Percentiles rank a stretch among this genome's conserved stretches.
Conservation (phyloP, 1,284 basidiomycete species). For the Entoloma clypeatum region DNA sequence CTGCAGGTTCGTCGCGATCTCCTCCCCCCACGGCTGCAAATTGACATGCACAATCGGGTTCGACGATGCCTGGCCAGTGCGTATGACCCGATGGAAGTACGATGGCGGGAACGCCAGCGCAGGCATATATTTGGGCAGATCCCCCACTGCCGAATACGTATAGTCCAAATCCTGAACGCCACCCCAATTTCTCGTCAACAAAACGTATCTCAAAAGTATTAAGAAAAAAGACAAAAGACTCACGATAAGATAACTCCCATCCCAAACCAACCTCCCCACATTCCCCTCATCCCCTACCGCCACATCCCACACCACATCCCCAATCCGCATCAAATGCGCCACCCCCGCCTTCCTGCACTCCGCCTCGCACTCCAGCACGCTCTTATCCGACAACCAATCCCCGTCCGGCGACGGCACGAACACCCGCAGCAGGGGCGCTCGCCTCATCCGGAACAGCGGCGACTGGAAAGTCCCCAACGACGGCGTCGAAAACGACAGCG, state of each 20-base stretch:
- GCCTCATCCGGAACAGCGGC: conserved; percentile 60
- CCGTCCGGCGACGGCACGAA: conserved; percentile 81
- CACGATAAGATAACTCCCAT: conserved; percentile 78
- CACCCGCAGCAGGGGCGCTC: conserved; percentile 70
- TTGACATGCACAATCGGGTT: conserved; percentile 75
- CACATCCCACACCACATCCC: conserved; percentile 80
- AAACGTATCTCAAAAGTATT: neutral
- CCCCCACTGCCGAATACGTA: conserved; percentile 67
- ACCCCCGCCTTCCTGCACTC: conserved; percentile 69
- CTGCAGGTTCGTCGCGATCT: conserved; percentile 69
- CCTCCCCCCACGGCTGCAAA: conserved; percentile 68
- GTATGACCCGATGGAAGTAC: conserved; percentile 79
- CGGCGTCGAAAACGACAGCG: conserved; percentile 3
- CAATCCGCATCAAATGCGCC: conserved; percentile 54
- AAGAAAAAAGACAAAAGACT: conserved; percentile 24
- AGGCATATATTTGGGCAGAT: conserved; percentile 72
- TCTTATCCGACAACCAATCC: conserved; percentile 75
- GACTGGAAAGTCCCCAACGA: conserved; percentile 47
- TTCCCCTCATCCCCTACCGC: conserved; percentile 82
- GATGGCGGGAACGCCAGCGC: conserved; percentile 75
- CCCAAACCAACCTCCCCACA: conserved; percentile 74
- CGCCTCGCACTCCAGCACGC: conserved; percentile 73
- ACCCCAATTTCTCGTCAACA: conserved; percentile 10
- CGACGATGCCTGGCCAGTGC: conserved; percentile 49
- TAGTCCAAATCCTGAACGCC: conserved; percentile 70